Evolutionary conservation across 2,329 filamentous ascomycete species (phyloP).

Genomic region (Metarhizium anisopliae): DNA sequence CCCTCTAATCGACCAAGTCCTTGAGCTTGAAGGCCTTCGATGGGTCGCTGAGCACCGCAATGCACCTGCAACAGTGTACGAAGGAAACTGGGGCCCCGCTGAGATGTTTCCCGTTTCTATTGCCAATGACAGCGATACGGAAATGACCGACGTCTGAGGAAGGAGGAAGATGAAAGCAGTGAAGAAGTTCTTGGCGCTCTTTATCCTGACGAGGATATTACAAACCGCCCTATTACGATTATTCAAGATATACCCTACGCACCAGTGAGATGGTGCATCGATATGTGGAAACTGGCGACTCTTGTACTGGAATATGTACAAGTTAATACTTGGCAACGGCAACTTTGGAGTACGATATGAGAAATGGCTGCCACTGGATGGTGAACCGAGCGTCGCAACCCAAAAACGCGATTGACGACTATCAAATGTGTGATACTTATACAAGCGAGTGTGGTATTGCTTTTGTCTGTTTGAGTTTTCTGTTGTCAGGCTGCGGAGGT

Average conservation of each 20-base stretch:
- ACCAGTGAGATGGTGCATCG: constrained; percentile 8
- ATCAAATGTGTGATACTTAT: background rate
- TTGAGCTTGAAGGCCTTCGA: constrained; percentile 62
- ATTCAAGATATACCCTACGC: constrained; percentile 5
- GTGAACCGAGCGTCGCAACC: background rate
- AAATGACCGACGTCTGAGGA: constrained; percentile 49
- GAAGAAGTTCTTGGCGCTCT: background rate
- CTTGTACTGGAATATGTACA: constrained; percentile 16
- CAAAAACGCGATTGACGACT: background rate
- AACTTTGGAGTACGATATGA: background rate
- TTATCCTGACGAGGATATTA: background rate
- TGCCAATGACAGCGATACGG: constrained; percentile 37
- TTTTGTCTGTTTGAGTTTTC: background rate
- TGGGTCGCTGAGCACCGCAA: constrained; percentile 74
- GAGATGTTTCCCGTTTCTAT: constrained; percentile 33
- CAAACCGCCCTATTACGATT: background rate
- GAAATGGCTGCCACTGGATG: background rate
- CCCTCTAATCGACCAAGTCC: constrained; percentile 65
- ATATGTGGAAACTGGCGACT: constrained; percentile 11
- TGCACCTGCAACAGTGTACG: constrained; percentile 87
- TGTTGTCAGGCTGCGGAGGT: background rate
- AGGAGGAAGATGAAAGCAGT: constrained; percentile 7
- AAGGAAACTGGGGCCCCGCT: constrained; percentile 91
- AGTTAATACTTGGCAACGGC: constrained; percentile 9
- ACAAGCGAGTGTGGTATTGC: background rate